Evolutionary conservation across 106 monocot species (phyloP).

Genomic region (Dendrobium catenatum): DNA sequence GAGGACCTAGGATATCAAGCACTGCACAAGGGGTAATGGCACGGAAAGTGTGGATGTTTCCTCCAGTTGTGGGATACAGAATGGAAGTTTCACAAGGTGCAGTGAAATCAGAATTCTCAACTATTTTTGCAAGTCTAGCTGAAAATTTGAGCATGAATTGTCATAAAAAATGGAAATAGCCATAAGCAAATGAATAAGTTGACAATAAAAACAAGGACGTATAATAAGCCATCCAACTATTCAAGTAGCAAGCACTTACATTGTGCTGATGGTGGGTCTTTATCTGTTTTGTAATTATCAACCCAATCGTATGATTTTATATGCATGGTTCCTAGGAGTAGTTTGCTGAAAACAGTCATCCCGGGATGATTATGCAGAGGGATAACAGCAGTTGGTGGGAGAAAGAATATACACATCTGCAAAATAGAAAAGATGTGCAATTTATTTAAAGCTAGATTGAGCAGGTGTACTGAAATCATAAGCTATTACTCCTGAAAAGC

Average conservation of each 20-base stretch:
- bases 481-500: not conserved
- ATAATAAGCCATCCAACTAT: not conserved
- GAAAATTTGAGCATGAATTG: not conserved
- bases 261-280: constrained; percentile 16
- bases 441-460: not conserved
- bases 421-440: not conserved
- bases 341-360: constrained; percentile 85
- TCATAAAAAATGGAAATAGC: not conserved
- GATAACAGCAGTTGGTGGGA: constrained; percentile 67
- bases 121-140: constrained; percentile 48
- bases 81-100: constrained; percentile 60
- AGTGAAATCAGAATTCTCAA: constrained; percentile 45
- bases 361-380: constrained; percentile 92
- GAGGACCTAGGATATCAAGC: constrained; percentile 74
- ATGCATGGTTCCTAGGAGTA: constrained; percentile 76
- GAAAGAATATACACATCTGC: constrained; percentile 72
- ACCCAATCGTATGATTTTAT: constrained; percentile 74
- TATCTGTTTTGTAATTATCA: constrained; percentile 8
- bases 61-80: constrained; percentile 66
- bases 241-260: constrained; percentile 15
- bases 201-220: not conserved
- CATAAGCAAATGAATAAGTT: not conserved
- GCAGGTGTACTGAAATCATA: not conserved
- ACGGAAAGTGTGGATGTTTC: constrained; percentile 69
- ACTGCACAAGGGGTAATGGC: constrained; percentile 62